Conservation (phyloP, 1,284 basidiomycete genomes). For the Pseudozyma thailandica region DNA sequence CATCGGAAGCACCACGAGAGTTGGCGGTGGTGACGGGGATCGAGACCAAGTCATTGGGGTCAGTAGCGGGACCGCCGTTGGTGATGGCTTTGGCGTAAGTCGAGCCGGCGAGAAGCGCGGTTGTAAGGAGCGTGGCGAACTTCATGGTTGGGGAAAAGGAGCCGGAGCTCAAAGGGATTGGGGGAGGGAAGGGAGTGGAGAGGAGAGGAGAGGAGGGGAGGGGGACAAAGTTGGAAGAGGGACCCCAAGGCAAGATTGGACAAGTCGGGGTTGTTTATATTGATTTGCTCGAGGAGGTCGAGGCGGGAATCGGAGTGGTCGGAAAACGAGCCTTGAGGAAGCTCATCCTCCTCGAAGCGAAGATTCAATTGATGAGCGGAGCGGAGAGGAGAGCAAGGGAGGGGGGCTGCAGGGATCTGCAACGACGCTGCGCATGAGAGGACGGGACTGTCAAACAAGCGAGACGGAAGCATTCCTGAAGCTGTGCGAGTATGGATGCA, state of each 20-base stretch:
- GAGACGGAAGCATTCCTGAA: constrained; percentile 8
- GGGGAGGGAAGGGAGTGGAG: not conserved
- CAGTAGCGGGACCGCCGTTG: not conserved
- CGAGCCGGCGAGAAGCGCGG: constrained; percentile 19
- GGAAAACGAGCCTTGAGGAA: not conserved
- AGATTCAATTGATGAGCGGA: too few species aligned
- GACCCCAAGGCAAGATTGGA: not conserved
- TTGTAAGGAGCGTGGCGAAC: constrained; percentile 19
- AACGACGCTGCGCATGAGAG: too few species aligned
- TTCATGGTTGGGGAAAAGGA: constrained; percentile 17
- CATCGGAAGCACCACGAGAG: constrained; percentile 32
- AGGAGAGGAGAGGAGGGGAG: not conserved
- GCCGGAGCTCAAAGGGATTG: not conserved
- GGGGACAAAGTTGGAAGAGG: not conserved
- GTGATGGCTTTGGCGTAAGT: constrained; percentile 10
- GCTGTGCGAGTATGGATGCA: not conserved
- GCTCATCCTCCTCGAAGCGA: not conserved
- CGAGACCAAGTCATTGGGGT: constrained; percentile 1
- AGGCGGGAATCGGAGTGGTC: not conserved
- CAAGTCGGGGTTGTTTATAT: constrained; percentile 6
- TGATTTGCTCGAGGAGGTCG: too few species aligned
- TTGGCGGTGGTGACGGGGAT: constrained; percentile 36
- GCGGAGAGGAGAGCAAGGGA: not conserved
- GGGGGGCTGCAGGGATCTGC: not conserved
- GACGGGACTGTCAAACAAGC: not conserved